Conservation (phyloP, 371 early-diverging fungal species). For the Chytridium lagenaria region DNA sequence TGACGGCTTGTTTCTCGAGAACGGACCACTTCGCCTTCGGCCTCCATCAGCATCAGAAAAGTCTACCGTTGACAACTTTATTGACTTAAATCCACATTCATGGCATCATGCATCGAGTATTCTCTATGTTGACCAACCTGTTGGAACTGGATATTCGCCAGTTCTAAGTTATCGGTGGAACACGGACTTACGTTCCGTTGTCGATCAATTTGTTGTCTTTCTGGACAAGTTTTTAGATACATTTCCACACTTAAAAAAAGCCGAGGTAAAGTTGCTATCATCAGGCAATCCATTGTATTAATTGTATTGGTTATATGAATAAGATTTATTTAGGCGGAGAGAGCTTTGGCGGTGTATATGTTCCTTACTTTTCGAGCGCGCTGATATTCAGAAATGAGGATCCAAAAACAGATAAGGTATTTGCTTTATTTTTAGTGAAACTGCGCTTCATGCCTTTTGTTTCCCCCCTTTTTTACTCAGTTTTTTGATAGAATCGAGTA, state of each 20-base stretch:
- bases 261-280: no score
- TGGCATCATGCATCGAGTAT: conserved; percentile 20
- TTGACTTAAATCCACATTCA: not conserved
- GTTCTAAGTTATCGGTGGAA: conserved; percentile 46
- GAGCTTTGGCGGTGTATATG: conserved; percentile 85
- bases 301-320: no score
- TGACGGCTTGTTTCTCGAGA: conserved; percentile 86
- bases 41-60: not conserved
- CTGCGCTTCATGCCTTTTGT: not conserved
- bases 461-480: not conserved
- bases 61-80: not conserved
- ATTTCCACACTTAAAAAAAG: conserved; percentile 63
- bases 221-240: conserved; percentile 64
- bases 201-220: conserved; percentile 65
- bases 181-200: conserved; percentile 46
- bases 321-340: conserved; percentile 84
- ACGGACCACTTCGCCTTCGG: conserved; percentile 71
- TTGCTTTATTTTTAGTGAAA: not conserved
- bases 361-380: conserved; percentile 74
- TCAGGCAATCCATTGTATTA: no score
- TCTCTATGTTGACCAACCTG: conserved; percentile 80
- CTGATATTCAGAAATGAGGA: conserved; percentile 17
- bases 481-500: not conserved
- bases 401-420: not conserved
- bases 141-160: conserved; percentile 80